Base-by-base conservation (phyloP, 306 rosid species). In the Mimosa bimucronata region DNA sequence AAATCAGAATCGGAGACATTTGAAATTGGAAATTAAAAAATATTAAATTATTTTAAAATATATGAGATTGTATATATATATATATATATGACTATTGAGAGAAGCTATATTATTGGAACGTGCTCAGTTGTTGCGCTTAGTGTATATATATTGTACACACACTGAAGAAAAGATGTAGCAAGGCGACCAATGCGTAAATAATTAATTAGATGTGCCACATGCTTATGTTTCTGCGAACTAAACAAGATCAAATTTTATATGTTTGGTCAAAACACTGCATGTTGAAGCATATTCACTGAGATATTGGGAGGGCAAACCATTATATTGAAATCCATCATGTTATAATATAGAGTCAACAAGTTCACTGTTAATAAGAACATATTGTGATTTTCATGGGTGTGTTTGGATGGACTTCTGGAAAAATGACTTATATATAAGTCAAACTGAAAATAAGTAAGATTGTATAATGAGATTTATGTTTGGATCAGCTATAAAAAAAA, bases 221-320 rank as follows among this genome's bases (percentile, higher is more conserved):
- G 65, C 31, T 58, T 25, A 12, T 58, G 65, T 58, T 58, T 58
- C 31, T 21, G 62, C 62, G 26, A 25, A 58, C 4, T 25, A 25
- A 58, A 55, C 62, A 55, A 8, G 62, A 55, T 21, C 62, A 55
- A 55, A 55, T 55, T 25, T 4, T 26, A 26, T 26, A 26, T 60
- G 37, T 60, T 26, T 60, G 66, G 66, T 60, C 66, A 60, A 60
- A 60, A 60, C 66, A 60, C 19, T 60, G 66, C 31, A 31, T 25
- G 31, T 60, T 60, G 37, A 26, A 26, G 66, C 66, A 26, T 55
- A 34, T 9, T 25, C 66, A 60, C 37, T 60, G 37, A 60, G 66
- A 26, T 26, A 23, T 9, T 23, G 64, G 64, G 30, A 57, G 64
- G 64, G 64, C 64, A n/a, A n/a, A n/a, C n/a, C n/a, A n/a, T n/a